These are phyloP conservation scores for Coemansia sp. DNA, from an alignment of 192 early-diverging fungal genomes.

Conservation along the genomic window DNA sequence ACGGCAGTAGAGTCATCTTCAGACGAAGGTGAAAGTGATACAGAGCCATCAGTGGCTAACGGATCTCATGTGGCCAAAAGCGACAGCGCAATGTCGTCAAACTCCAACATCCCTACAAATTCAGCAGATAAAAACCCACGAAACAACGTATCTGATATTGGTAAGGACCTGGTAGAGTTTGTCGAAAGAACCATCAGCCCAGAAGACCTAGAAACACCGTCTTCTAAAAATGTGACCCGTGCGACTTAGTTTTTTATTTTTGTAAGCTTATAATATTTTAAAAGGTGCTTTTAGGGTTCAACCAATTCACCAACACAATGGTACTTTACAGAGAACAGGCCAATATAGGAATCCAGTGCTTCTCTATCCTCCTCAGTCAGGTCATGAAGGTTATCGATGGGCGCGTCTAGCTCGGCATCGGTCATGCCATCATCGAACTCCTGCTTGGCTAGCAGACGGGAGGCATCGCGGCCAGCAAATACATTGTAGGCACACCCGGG, in stretches of 20 bases:
- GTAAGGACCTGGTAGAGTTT: constrained; percentile 38
- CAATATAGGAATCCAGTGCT: constrained; percentile 71
- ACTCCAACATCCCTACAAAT: constrained; percentile 2
- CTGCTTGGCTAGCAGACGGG: constrained; percentile 84
- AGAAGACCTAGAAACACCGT: neutral
- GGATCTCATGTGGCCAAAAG: constrained; percentile 1
- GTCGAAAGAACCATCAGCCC: constrained; percentile 12
- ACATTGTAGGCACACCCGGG: constrained; percentile 84
- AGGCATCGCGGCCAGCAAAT: constrained; percentile 95
- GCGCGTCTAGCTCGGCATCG: constrained; percentile 57
- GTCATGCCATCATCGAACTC: constrained; percentile 84
- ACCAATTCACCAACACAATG: constrained; percentile 69
- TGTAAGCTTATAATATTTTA: neutral
- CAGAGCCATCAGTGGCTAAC: neutral
- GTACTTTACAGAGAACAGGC: constrained; percentile 77
- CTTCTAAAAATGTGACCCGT: neutral
- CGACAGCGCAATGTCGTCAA: constrained; percentile 7
- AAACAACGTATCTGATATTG: constrained; percentile 10
- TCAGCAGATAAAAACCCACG: neutral
- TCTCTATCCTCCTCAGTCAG: constrained; percentile 71
- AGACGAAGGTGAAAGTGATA: too few species aligned
- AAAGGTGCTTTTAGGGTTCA: constrained; percentile 18
- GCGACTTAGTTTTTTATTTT: neutral
- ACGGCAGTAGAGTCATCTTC: too few species aligned
- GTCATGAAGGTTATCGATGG: constrained; percentile 79